phyloP scores from a whole-genome alignment of 176 grass and related monocot species.

The Triticum urartu region DNA sequence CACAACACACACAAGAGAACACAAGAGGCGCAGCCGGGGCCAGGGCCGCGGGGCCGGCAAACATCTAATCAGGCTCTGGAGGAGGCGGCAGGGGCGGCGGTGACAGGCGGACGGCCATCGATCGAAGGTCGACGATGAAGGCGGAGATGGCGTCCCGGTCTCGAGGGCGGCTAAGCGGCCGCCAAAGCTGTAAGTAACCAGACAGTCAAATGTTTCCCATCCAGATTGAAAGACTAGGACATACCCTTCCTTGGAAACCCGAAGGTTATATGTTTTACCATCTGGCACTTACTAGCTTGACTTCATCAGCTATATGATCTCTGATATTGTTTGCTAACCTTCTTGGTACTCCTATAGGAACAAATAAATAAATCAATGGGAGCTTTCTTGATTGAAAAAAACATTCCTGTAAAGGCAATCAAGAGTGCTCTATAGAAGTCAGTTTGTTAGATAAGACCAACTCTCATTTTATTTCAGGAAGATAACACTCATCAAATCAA shows the following conservation, averaged over 20 bases:
- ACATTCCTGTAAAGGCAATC: not conserved
- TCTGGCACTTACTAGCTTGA: slow-evolving; percentile 24
- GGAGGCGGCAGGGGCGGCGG: too few relatives aligned
- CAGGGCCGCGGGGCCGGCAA: too few relatives aligned
- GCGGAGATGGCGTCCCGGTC: too few relatives aligned
- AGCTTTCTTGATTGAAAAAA: not conserved
- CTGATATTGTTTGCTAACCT: not conserved
- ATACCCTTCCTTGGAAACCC: slow-evolving; percentile 5
- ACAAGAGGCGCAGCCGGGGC: too few relatives aligned
- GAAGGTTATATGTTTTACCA: slow-evolving; percentile 23
- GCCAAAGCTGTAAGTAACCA: too few relatives aligned
- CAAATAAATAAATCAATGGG: not conserved
- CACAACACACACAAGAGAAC: too few relatives aligned
- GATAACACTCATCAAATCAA: not conserved
- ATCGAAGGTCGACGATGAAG: too few relatives aligned
- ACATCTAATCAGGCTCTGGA: too few relatives aligned
- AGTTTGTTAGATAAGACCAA: not conserved
- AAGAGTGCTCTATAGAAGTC: not conserved
- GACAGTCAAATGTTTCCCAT: slow-evolving; percentile 31
- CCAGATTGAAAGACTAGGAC: slow-evolving; percentile 13
- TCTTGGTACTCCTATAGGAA: slow-evolving; percentile 28
- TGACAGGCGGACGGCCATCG: too few relatives aligned
- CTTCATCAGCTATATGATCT: not conserved
- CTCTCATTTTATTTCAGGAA: not conserved
- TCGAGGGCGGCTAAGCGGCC: too few relatives aligned